Conservation (phyloP, 345 rosid genomes). For the Chamaenerion angustifolium region DNA sequence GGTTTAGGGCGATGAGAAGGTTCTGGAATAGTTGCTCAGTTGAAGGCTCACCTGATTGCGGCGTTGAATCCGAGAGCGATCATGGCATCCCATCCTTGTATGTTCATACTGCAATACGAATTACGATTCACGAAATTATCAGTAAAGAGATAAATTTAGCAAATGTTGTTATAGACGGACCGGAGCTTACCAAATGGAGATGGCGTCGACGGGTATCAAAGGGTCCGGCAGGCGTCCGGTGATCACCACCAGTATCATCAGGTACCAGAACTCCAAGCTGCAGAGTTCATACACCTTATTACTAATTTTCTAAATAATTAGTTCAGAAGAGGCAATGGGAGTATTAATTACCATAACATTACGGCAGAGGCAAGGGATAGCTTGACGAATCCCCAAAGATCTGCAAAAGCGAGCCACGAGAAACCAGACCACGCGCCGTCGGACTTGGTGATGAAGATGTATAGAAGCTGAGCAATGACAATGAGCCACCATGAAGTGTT, state of each 20-base stretch:
- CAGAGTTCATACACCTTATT: too few species aligned
- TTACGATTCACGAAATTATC: neutral
- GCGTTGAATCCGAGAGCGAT: conserved; percentile 87
- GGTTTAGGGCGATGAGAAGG: too few species aligned
- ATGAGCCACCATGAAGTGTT: conserved; percentile 88
- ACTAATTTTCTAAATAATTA: too few species aligned
- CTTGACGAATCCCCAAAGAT: conserved; percentile 68
- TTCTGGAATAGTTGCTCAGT: too few species aligned
- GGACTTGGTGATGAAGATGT: conserved; percentile 71
- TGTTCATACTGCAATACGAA: conserved; percentile 61
- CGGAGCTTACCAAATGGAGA: conserved; percentile 57
- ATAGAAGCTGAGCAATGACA: conserved; percentile 44
- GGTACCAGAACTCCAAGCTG: conserved; percentile 96
- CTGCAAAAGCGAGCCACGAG: conserved; percentile 70
- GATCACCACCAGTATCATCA: conserved; percentile 61
- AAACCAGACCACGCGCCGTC: conserved; percentile 95
- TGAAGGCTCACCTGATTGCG: conserved; percentile 50
- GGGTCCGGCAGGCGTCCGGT: conserved; percentile 73
- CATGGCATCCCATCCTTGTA: conserved; percentile 85
- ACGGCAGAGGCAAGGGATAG: conserved; percentile 82
- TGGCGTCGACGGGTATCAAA: conserved; percentile 73
- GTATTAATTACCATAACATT: conserved; percentile 57
- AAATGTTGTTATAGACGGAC: neutral
- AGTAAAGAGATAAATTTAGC: too few species aligned
- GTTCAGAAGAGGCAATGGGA: too few species aligned